Conservation (phyloP, 208 protist species). For the Paratrypanosoma confusum region DNA sequence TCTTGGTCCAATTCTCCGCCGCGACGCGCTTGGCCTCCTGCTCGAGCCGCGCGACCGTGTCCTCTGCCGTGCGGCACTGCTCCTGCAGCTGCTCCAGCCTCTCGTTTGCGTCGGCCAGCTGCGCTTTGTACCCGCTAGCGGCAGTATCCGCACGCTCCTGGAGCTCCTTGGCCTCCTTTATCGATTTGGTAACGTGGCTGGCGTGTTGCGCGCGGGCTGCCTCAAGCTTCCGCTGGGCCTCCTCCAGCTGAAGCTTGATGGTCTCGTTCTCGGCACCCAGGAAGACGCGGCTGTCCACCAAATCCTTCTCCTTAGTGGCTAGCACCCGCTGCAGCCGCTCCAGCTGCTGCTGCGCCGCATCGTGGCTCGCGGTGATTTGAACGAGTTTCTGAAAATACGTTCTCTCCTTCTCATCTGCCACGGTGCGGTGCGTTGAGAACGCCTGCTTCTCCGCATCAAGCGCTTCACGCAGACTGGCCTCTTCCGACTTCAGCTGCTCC, state of each 20-base stretch:
- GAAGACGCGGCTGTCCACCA: constrained; percentile 65
- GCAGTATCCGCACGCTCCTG: constrained; percentile 15
- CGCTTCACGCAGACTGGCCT: constrained; percentile 4
- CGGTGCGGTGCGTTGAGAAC: constrained; percentile 4
- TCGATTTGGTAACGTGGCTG: constrained; percentile 26
- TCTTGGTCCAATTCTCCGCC: constrained; percentile 12
- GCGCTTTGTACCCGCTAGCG: constrained; percentile 8
- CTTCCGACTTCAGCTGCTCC: constrained; percentile 20
- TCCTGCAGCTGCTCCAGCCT: constrained; percentile 30
- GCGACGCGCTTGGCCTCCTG: constrained; percentile 25
- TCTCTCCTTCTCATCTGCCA: constrained; percentile 21
- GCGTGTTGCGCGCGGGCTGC: constrained; percentile 22
- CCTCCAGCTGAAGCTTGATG: constrained; percentile 34
- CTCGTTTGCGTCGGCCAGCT: constrained; percentile 27
- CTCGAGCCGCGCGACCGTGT: constrained; percentile 5
- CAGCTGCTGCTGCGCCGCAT: constrained; percentile 38
- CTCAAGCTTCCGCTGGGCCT: constrained; percentile 26
- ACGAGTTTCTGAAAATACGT: constrained; percentile 67
- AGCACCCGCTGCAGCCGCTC: constrained; percentile 20
- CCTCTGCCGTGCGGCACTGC: constrained; percentile 21
- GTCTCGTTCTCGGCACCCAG: constrained; percentile 70
- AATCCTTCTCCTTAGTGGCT: constrained; percentile 55
- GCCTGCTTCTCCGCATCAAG: constrained; percentile 5
- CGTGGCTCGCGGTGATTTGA: constrained; percentile 63
- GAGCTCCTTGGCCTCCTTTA: constrained; percentile 25